Evolutionary conservation across 352 stramenopile species (phyloP), one percentile per base, ranked within the genome.

Genomic region (Pythium periplocum): DNA sequence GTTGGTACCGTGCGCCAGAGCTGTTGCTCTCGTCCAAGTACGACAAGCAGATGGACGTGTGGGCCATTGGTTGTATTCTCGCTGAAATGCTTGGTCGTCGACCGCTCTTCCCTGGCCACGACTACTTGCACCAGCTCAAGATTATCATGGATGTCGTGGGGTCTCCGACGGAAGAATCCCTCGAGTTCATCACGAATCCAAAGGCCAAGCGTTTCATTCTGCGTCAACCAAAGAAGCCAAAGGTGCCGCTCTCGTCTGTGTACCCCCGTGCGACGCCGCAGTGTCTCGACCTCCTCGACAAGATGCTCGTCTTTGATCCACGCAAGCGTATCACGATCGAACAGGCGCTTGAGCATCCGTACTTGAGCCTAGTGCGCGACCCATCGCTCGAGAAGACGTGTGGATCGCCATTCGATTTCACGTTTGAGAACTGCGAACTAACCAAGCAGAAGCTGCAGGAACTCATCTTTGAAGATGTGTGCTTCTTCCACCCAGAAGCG

Each of bases 231-330:
- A 92, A 94, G 69, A 95, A 95, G 39, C 82, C 82, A 1, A 86
- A 86, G 59, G 77, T 95, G 11, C 77, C 75, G 26, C 73, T 95
- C 5, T 83, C 83, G 10, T 88, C 80, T 0, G 70, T 97, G 6
- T 98, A 96, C 62, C 83, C 87, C 4, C 75, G 84, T 39, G 86
- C 87, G 9, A 94, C 72, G 11, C 68, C 81, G 4, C 66, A 84
- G 47, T 95, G 83, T 32, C 66, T 97, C 4, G 88, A 98, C 67
- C 56, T 98, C 41, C 73, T 98, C 4, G 75, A 97, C 49, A 89
- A 90, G 50, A 97, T 98, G 87, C 78, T 98, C 7, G 70, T 90
- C 7, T 98, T 98, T 36, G 90, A 98, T 64, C 94, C 95, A 9
- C 69, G 74, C 30, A 94, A 86, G 57, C 78, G 83, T 52, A 90